These are phyloP conservation scores for Colletotrichum destructivum DNA, from an alignment of 2,329 filamentous ascomycete genomes.

Conservation along the genomic window DNA sequence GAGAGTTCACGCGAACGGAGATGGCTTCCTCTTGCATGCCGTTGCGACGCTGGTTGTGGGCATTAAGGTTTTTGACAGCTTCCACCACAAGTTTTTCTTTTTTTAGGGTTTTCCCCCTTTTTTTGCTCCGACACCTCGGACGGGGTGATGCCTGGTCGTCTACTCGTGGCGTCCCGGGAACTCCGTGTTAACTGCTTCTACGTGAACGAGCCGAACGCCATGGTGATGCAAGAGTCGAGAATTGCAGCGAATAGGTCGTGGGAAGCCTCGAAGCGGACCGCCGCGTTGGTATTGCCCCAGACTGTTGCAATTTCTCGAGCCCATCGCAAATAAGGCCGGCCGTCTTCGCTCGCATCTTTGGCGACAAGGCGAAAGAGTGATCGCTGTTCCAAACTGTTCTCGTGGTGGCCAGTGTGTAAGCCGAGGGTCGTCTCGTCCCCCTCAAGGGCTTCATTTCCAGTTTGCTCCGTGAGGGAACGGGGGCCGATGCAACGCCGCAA, in stretches of 20 bases:
- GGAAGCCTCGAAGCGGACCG: background rate
- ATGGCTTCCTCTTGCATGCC: constrained; percentile 15
- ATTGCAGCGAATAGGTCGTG: background rate
- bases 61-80: constrained; percentile 12
- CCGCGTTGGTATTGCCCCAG: too few species aligned
- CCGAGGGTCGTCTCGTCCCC: background rate
- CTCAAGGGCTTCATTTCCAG: background rate
- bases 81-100: background rate
- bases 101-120: too few species aligned
- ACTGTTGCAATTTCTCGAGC: background rate
- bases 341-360: background rate
- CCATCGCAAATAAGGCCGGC: background rate
- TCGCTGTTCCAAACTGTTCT: background rate
- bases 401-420: too few species aligned
- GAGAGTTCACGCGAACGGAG: background rate
- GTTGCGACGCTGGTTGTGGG: background rate
- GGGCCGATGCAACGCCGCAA: too few species aligned
- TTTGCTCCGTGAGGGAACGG: too few species aligned
- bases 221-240: too few species aligned
- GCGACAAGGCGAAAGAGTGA: background rate
- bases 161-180: background rate
- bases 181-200: background rate
- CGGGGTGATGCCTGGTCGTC: background rate
- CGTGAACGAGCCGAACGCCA: background rate
- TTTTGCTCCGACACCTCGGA: too few species aligned